These are phyloP conservation scores for Phytophthora foliorum DNA, from an alignment of 352 stramenopile species.

Conservation along the genomic window DNA sequence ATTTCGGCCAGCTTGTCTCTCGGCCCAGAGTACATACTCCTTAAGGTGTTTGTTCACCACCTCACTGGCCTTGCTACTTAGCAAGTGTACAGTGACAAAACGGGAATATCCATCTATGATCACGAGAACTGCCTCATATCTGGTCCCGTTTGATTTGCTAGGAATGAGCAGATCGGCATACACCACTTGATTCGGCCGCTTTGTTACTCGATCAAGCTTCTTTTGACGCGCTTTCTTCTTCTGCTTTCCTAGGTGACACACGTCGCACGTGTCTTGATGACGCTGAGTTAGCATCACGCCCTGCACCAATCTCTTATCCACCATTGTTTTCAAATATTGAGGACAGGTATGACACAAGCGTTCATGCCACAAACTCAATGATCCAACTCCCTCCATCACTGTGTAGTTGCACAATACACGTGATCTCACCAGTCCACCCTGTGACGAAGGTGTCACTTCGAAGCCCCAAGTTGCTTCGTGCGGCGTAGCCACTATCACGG, in stretches of 20 bases:
- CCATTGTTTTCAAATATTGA: no score
- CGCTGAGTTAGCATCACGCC: neutral
- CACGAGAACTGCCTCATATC: constrained; percentile 9
- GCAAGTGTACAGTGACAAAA: constrained; percentile 14
- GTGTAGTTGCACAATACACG: no score
- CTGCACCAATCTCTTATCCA: neutral
- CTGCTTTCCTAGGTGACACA: constrained; percentile 11
- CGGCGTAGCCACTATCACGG: no score
- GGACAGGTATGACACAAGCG: no score
- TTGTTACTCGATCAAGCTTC: constrained; percentile 15
- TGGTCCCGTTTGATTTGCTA: neutral
- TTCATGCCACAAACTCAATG: no score
- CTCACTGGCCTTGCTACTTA: neutral
- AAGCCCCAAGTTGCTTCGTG: no score
- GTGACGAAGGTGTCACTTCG: no score
- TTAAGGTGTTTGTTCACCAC: constrained; percentile 10
- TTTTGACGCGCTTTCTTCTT: constrained; percentile 15
- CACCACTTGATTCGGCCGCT: constrained; percentile 19
- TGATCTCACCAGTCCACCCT: no score
- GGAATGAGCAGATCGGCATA: constrained; percentile 18
- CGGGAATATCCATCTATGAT: constrained; percentile 22
- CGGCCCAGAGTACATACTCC: constrained; percentile 5
- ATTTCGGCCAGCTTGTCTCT: constrained; percentile 1
- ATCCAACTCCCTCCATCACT: no score
- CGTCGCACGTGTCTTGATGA: constrained; percentile 3